Evolutionary conservation across 1,284 basidiomycete species (phyloP).

Genomic region (Abortiporus biennis): DNA sequence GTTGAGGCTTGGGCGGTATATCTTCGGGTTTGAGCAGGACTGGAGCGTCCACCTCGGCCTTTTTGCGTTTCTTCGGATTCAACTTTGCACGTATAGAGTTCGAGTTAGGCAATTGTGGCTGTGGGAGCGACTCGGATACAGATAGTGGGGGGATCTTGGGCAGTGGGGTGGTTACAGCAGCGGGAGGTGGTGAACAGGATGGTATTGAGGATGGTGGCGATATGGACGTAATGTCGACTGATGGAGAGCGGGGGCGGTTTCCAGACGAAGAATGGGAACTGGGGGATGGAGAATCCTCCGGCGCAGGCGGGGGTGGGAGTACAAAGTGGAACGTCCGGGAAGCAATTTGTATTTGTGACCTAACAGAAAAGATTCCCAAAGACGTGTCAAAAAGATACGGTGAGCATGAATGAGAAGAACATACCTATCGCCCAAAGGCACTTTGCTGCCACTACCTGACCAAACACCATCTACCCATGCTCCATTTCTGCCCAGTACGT

Average conservation of each 20-base stretch:
- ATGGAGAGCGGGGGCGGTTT: conserved; percentile 50
- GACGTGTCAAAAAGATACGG: not conserved
- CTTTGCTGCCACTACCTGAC: conserved; percentile 83
- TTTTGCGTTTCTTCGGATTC: conserved; percentile 68
- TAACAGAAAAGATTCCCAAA: conserved; percentile 34
- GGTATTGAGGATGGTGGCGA: conserved; percentile 77
- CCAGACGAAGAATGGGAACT: conserved; percentile 60
- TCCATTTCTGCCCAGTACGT: conserved; percentile 92
- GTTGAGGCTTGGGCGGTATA: conserved; percentile 73
- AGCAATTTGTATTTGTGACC: conserved; percentile 98
- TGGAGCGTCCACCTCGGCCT: conserved; percentile 37
- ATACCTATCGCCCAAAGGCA: conserved; percentile 78
- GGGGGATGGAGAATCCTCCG: conserved; percentile 71
- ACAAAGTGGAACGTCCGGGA: conserved; percentile 97
- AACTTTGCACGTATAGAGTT: conserved; percentile 47
- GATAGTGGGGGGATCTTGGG: conserved; percentile 25
- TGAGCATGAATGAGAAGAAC: too few species aligned
- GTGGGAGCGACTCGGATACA: too few species aligned
- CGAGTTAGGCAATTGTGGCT: conserved; percentile 51
- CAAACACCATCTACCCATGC: conserved; percentile 98
- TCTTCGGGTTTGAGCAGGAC: conserved; percentile 54
- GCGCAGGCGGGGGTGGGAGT: conserved; percentile 69
- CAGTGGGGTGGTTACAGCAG: conserved; percentile 21
- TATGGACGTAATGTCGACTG: conserved; percentile 74
- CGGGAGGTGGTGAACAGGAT: conserved; percentile 62